Conservation (phyloP, 257 asterid species). For the Craterostigma plantagineum region DNA sequence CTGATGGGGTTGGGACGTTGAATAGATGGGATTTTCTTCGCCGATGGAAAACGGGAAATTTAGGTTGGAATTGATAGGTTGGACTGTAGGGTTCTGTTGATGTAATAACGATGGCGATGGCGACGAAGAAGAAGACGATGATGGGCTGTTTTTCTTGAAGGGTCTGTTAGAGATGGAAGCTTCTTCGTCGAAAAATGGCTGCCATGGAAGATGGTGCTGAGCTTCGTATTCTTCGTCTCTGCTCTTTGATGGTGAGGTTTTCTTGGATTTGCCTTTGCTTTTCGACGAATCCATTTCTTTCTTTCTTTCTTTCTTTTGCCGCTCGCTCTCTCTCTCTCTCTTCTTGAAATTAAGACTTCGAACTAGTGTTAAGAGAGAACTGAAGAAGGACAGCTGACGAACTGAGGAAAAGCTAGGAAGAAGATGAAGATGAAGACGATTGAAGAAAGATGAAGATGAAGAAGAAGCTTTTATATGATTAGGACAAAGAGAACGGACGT, state of each 20-base stretch:
- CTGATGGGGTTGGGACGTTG: slow-evolving; percentile 13
- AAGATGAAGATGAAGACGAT: no score
- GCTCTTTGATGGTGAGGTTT: slow-evolving; percentile 7
- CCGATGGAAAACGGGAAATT: slow-evolving; percentile 28
- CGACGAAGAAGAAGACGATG: slow-evolving; percentile 9
- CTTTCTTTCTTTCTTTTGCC: background rate
- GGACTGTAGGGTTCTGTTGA: background rate
- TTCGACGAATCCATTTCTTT: slow-evolving; percentile 18
- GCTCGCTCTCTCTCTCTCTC: slow-evolving; percentile 1
- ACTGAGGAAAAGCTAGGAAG: background rate
- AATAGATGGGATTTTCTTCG: background rate
- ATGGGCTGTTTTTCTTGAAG: slow-evolving; percentile 8
- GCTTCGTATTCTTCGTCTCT: slow-evolving; percentile 5
- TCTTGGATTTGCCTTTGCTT: slow-evolving; percentile 22
- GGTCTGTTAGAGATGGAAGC: slow-evolving; percentile 27
- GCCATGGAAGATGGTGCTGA: no score
- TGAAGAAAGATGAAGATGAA: no score
- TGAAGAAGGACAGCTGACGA: background rate
- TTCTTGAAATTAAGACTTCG: background rate
- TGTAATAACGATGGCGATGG: background rate
- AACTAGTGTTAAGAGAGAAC: background rate
- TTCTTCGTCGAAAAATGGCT: slow-evolving; percentile 16
- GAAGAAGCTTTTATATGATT: background rate
- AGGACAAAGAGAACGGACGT: background rate
- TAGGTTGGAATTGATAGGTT: slow-evolving; percentile 13